Evolutionary conservation across 2,329 filamentous ascomycete genomes (phyloP).

Genomic region (Fusarium nanum): DNA sequence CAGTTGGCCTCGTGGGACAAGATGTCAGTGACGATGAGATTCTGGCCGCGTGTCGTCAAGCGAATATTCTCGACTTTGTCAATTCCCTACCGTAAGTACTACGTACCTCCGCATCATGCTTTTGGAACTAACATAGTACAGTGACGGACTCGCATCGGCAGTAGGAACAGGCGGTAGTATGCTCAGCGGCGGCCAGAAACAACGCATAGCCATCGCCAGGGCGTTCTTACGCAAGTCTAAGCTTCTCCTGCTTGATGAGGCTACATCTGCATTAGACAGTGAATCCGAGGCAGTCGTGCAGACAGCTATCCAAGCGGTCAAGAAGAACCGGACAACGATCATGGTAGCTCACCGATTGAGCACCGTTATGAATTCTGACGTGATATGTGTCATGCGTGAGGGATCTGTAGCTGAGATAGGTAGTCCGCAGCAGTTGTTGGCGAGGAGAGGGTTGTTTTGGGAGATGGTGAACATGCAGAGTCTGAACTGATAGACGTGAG

Average conservation of each 20-base stretch:
- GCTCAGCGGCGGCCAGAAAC: slow-evolving; percentile 76
- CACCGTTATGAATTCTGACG: slow-evolving; percentile 56
- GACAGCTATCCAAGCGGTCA: slow-evolving; percentile 72
- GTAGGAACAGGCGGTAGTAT: slow-evolving; percentile 61
- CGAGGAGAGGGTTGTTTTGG: slow-evolving; percentile 24
- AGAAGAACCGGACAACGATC: slow-evolving; percentile 71
- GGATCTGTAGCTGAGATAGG: slow-evolving; percentile 56
- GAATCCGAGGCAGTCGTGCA: slow-evolving; percentile 71
- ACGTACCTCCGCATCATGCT: not conserved
- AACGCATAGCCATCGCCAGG: slow-evolving; percentile 75
- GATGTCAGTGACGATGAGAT: slow-evolving; percentile 63
- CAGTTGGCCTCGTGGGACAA: slow-evolving; percentile 65
- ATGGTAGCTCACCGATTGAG: slow-evolving; percentile 70
- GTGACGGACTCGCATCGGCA: not conserved
- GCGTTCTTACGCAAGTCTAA: slow-evolving; percentile 73
- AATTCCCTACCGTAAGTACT: slow-evolving; percentile 69
- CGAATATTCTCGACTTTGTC: slow-evolving; percentile 78
- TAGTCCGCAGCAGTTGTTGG: slow-evolving; percentile 45
- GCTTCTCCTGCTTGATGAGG: slow-evolving; percentile 76
- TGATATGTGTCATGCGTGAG: slow-evolving; percentile 57
- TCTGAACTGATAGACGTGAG: not conserved
- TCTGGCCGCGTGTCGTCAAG: slow-evolving; percentile 66
- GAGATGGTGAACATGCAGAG: slow-evolving; percentile 29
- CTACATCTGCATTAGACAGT: slow-evolving; percentile 72
- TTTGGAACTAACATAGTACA: not conserved